Percentiles rank a stretch among this genome's conserved stretches.
These are phyloP conservation scores for peach (Prunus persica) DNA, from an alignment of 306 rosid genomes.

Conservation along the genomic window DNA sequence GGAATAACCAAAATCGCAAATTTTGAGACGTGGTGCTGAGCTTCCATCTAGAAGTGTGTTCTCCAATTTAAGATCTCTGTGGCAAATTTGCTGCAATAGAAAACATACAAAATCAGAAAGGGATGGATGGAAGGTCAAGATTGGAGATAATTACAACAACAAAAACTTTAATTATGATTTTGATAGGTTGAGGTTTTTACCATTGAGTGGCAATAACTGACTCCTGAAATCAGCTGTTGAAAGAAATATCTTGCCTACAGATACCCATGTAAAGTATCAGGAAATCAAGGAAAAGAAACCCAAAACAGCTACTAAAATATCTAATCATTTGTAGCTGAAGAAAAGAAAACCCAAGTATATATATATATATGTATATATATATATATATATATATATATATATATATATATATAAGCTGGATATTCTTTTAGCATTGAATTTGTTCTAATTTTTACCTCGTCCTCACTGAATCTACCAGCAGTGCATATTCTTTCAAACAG, in stretches of 20 bases:
- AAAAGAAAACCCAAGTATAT: background rate
- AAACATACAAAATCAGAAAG: background rate
- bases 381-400: too few species aligned
- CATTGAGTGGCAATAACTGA: conserved; percentile 94
- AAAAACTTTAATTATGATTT: background rate
- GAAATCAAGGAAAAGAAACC: background rate
- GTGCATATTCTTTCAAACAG: conserved; percentile 88
- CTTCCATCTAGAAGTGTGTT: conserved; percentile 97
- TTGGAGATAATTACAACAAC: background rate
- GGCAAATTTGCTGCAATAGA: conserved; percentile 79
- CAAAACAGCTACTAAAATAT: background rate
- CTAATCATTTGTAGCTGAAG: background rate
- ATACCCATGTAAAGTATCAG: background rate
- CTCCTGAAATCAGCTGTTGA: conserved; percentile 95
- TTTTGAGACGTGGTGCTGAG: conserved; percentile 84
- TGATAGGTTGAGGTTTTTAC: conserved; percentile 35
- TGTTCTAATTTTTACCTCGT: conserved; percentile 59
- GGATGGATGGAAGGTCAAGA: background rate
- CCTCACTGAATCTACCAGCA: conserved; percentile 97
- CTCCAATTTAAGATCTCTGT: conserved; percentile 97
- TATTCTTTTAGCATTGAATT: background rate
- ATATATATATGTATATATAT: too few species aligned
- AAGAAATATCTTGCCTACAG: conserved; percentile 83
- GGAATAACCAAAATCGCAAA: conserved; percentile 95
- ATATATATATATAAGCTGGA: too few species aligned